These are phyloP conservation scores for Elaeis guineensis DNA, from an alignment of 176 grass and related monocot genomes.

Conservation along the genomic window DNA sequence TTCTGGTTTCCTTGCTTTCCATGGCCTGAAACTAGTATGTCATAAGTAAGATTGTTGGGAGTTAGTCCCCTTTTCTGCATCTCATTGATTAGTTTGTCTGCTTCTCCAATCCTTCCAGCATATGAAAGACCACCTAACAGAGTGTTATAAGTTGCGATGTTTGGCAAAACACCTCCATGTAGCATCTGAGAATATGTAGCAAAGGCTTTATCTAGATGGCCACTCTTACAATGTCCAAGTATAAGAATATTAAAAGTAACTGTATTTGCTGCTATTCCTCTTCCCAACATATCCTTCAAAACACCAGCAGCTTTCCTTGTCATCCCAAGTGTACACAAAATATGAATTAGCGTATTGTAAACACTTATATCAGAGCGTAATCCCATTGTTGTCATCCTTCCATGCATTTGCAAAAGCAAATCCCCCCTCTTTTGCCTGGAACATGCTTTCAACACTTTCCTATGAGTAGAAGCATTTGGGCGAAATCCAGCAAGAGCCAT, in stretches of 20 bases:
- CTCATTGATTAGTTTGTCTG: slow-evolving; percentile 49
- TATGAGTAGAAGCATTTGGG: slow-evolving; percentile 48
- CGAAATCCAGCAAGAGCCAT: slow-evolving; percentile 35
- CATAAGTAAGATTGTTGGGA: slow-evolving; percentile 67
- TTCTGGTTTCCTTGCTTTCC: slow-evolving; percentile 67
- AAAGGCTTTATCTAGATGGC: slow-evolving; percentile 62
- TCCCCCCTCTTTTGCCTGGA: slow-evolving; percentile 33
- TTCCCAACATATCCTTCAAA: slow-evolving; percentile 64
- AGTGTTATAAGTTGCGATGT: slow-evolving; percentile 72
- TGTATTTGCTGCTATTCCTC: slow-evolving; percentile 48
- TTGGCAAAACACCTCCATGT: slow-evolving; percentile 44
- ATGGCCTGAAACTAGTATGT: slow-evolving; percentile 70
- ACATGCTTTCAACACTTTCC: slow-evolving; percentile 58
- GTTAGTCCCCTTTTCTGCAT: slow-evolving; percentile 47
- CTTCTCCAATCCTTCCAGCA: slow-evolving; percentile 56
- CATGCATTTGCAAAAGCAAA: slow-evolving; percentile 58
- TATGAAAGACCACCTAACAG: slow-evolving; percentile 72
- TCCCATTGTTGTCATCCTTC: slow-evolving; percentile 46
- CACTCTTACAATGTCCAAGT: slow-evolving; percentile 79
- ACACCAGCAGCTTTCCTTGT: slow-evolving; percentile 49
- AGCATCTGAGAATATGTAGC: slow-evolving; percentile 57
- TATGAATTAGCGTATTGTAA: slow-evolving; percentile 60
- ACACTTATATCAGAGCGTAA: slow-evolving; percentile 41
- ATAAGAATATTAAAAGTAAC: slow-evolving; percentile 80
- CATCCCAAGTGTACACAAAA: slow-evolving; percentile 69